Evolutionary conservation across 129 eudicot genomes (phyloP), one percentile per base, ranked within the genome.

Genomic region (Lactuca saligna): DNA sequence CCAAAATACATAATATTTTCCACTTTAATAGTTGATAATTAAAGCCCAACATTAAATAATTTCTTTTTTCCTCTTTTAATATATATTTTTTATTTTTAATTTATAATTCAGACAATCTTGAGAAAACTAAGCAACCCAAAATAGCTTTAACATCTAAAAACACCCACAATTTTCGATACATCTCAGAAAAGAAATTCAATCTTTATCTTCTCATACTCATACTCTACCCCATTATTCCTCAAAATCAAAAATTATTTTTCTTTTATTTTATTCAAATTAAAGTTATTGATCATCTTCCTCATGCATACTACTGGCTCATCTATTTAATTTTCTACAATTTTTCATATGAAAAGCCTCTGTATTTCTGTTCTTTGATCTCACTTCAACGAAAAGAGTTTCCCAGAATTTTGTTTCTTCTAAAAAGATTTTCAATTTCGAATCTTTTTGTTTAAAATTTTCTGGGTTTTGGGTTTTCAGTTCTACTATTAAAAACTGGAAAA

Each of bases 31-130:
- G 81, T 77, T 70, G 86, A 81, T 80, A 85, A 83, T 92, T 80
- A 86, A 82, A 82, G 83, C 60, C 78, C 64, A 73, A 86, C 86
- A 82, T 86, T 86, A 74, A 79, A 82, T 79, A 67, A 31, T 73
- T 70, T 69, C 57, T 71, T 69, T 53, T 77, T 75, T 59, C 65
- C 58, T 63, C 68, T 75, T 54, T 77, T 69, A 80, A 59, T 42
- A 54, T 65, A 35, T 58, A n/a, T 69, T 64, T 72, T 80, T n/a
- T 41, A 60, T 70, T 67, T 75, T 56, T 61, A 68, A 81, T 77
- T 79, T 67, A 63, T 68, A 74, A 78, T 84, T 77, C 72, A 74
- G 84, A 85, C 95, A 83, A 71, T 70, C 62, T 74, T 79, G 72
- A 78, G 79, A 66, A 77, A 79, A 79, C 84, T 75, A 80, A 80